A percentile compares a stretch with the other conserved stretches of the same genome.
Evolutionary conservation across 2,329 filamentous ascomycete genomes (phyloP).

Genomic region (Lachnellula cervina): DNA sequence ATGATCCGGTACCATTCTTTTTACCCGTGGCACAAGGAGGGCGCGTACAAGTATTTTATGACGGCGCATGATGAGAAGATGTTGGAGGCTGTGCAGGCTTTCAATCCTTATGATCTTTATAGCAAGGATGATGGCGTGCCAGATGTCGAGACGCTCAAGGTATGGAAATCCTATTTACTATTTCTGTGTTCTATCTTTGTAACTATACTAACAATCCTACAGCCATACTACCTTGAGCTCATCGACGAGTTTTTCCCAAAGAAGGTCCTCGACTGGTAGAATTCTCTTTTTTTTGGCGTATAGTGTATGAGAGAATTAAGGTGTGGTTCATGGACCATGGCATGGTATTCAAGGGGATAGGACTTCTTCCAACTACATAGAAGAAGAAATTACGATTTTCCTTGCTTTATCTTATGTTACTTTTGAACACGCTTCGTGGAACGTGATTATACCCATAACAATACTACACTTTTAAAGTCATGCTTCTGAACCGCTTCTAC

Average conservation of each 20-base stretch:
- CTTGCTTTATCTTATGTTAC: too few species aligned
- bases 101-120: slow-evolving; percentile 90
- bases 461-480: too few species aligned
- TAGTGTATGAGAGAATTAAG: too few species aligned
- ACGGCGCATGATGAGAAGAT: slow-evolving; percentile 73
- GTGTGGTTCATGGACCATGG: too few species aligned
- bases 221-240: slow-evolving; percentile 69
- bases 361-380: too few species aligned
- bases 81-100: slow-evolving; percentile 75
- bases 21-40: slow-evolving; percentile 84
- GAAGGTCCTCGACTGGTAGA: slow-evolving; percentile 63
- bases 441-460: too few species aligned
- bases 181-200: neutral
- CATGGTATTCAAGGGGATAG: too few species aligned
- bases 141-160: slow-evolving; percentile 70
- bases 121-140: slow-evolving; percentile 84
- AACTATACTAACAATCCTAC: neutral
- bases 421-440: too few species aligned
- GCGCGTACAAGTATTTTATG: slow-evolving; percentile 80
- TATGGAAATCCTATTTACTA: slow-evolving; percentile 33
- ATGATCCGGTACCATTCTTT: slow-evolving; percentile 94
- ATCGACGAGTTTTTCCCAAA: slow-evolving; percentile 71
- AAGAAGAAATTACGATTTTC: too few species aligned
- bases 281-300: too few species aligned
- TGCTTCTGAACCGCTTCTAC: too few species aligned